A percentile compares a stretch with the other conserved stretches of the same genome.
Evolutionary conservation across 257 asterid genomes (phyloP).

Genomic region (Solanum commersonii): DNA sequence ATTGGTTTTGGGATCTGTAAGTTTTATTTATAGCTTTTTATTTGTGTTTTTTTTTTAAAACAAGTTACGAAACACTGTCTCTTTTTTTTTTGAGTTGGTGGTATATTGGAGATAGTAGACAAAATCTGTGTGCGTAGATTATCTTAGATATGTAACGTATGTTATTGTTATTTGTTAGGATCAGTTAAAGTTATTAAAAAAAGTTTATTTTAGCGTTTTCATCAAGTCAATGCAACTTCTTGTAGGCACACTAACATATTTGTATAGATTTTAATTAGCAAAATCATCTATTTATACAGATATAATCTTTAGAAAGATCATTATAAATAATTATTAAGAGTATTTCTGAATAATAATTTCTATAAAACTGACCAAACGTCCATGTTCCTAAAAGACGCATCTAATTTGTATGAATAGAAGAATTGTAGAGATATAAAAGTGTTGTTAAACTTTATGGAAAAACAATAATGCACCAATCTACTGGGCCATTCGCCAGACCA

Average conservation of each 20-base stretch:
- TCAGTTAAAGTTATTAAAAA: neutral
- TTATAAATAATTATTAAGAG: neutral
- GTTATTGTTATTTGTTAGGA: neutral
- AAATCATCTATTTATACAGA: neutral
- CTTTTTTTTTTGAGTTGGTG: too few relatives aligned
- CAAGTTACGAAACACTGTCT: too few relatives aligned
- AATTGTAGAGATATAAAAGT: neutral
- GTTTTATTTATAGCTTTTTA: too few relatives aligned
- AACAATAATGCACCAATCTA: neutral
- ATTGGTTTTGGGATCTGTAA: neutral
- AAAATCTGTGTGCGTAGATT: too few relatives aligned
- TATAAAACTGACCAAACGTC: neutral
- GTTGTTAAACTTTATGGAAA: neutral
- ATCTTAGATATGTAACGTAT: too few relatives aligned
- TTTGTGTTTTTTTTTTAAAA: too few relatives aligned
- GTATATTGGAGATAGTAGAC: too few relatives aligned
- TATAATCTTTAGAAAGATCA: neutral
- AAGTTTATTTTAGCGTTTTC: neutral
- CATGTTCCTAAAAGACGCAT: neutral
- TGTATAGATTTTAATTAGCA: neutral
- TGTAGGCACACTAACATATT: neutral
- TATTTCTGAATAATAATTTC: neutral
- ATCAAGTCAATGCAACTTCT: neutral
- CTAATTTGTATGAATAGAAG: neutral
- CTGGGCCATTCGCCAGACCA: neutral